Percentiles rank a stretch among this genome's conserved stretches.
phyloP scores from a whole-genome alignment of 2,329 filamentous ascomycete genomes.

The Trichoderma oligosporum region DNA sequence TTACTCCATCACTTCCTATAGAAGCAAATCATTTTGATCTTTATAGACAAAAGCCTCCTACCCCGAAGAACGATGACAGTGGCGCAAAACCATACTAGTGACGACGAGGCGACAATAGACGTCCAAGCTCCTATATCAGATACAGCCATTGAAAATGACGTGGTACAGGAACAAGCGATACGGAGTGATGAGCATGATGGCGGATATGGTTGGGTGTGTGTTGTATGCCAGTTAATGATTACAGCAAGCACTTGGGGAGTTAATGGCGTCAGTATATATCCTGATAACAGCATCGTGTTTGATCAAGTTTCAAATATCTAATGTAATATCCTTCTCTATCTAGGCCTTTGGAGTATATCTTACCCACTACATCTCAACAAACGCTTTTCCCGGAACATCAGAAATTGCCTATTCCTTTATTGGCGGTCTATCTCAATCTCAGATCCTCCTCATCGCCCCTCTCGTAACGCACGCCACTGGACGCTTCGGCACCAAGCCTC shows the following conservation, averaged over 20 bases:
- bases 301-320: neutral
- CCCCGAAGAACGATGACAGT: neutral
- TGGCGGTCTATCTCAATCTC: constrained; percentile 53
- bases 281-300: constrained; percentile 35
- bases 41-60: neutral
- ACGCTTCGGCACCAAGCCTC: constrained; percentile 31
- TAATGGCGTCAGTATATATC: constrained; percentile 29
- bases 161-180: neutral
- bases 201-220: constrained; percentile 47
- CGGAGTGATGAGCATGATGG: constrained; percentile 37
- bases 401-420: constrained; percentile 57
- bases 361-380: constrained; percentile 50
- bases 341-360: constrained; percentile 49
- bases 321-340: neutral
- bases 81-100: neutral
- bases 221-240: constrained; percentile 31
- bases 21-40: neutral
- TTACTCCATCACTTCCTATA: neutral
- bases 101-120: neutral
- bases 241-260: constrained; percentile 42
- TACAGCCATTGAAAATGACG: neutral
- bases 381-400: constrained; percentile 49
- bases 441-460: constrained; percentile 40
- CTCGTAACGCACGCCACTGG: constrained; percentile 29
- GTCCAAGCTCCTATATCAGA: neutral